Conservation (phyloP, 1,284 basidiomycete genomes). For the Mycena citricolor region DNA sequence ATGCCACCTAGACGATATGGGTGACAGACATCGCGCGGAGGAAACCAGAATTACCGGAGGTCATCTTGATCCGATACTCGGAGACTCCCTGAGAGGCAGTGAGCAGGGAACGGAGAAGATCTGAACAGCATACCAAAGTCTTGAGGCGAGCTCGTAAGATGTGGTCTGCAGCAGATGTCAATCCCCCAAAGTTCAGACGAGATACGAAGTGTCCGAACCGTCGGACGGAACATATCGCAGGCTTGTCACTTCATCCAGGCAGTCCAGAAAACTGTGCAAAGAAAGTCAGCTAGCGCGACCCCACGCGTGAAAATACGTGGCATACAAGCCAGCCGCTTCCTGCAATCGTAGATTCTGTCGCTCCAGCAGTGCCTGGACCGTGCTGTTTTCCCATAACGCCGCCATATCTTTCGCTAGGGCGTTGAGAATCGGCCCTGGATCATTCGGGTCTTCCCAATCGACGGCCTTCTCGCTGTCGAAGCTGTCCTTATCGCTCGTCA, state of each 20-base stretch:
- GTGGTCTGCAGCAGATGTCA: conserved; percentile 55
- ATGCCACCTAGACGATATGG: neutral
- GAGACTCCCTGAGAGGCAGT: conserved; percentile 40
- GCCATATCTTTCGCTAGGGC: conserved; percentile 50
- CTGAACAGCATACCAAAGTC: conserved; percentile 50
- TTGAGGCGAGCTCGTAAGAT: conserved; percentile 91
- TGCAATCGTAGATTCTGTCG: conserved; percentile 49
- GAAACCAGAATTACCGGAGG: conserved; percentile 1
- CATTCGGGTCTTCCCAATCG: conserved; percentile 42
- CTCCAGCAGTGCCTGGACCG: conserved; percentile 44
- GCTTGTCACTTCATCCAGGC: conserved; percentile 71
- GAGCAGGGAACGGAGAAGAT: neutral
- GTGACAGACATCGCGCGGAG: neutral
- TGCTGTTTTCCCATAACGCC: conserved; percentile 51
- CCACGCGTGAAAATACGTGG: too few species aligned
- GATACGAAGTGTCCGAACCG: conserved; percentile 32
- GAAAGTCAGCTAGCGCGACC: neutral
- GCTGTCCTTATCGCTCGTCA: conserved; percentile 28
- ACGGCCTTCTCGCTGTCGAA: conserved; percentile 37
- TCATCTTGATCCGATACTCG: conserved; percentile 45
- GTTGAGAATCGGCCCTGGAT: conserved; percentile 42
- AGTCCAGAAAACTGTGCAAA: conserved; percentile 47
- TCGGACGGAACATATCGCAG: conserved; percentile 83
- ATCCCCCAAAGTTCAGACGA: neutral
- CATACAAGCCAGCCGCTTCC: conserved; percentile 66